These are phyloP conservation scores for Coemansia sp. DNA, from an alignment of 192 early-diverging fungal species.

Conservation along the genomic window DNA sequence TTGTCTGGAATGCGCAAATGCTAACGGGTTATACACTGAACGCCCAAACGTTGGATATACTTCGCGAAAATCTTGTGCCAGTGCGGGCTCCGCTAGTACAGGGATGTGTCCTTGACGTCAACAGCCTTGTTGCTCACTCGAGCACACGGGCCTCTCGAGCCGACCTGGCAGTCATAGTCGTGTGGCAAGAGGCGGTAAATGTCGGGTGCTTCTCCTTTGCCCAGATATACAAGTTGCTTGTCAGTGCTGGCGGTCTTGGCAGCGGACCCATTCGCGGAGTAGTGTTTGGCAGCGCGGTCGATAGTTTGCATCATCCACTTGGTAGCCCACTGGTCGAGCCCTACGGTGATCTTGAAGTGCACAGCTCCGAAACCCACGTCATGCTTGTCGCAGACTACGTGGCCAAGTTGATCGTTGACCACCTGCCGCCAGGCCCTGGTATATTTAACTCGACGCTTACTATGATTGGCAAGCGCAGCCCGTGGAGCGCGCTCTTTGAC, in stretches of 20 bases:
- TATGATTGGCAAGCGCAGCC: slow-evolving; percentile 1
- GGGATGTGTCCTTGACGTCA: slow-evolving; percentile 3
- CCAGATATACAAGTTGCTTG: slow-evolving; percentile 10
- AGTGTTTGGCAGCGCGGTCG: slow-evolving; percentile 24
- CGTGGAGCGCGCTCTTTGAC: slow-evolving; percentile 17
- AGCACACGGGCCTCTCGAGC: not conserved
- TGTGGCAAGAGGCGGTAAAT: slow-evolving; percentile 22
- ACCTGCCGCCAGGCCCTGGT: not conserved
- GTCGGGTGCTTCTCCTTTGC: slow-evolving; percentile 34
- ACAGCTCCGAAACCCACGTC: not conserved
- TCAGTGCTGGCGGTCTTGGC: not conserved
- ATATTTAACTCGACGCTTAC: not conserved
- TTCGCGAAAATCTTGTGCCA: not conserved
- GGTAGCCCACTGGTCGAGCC: slow-evolving; percentile 41
- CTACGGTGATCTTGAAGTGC: slow-evolving; percentile 9
- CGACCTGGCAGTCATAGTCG: slow-evolving; percentile 11
- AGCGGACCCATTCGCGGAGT: slow-evolving; percentile 3
- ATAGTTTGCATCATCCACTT: not conserved
- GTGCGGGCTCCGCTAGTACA: slow-evolving; percentile 5
- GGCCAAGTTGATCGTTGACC: not conserved
- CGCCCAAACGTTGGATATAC: not conserved
- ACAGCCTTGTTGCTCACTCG: not conserved
- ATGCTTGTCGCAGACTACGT: slow-evolving; percentile 8
- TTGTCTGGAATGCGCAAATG: slow-evolving; percentile 2
- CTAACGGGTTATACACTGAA: slow-evolving; percentile 9